A percentile compares a stretch with the other conserved stretches of the same genome.
Evolutionary conservation across 2,329 filamentous ascomycete genomes (phyloP).

Genomic region (Ceratocystis huliohia): DNA sequence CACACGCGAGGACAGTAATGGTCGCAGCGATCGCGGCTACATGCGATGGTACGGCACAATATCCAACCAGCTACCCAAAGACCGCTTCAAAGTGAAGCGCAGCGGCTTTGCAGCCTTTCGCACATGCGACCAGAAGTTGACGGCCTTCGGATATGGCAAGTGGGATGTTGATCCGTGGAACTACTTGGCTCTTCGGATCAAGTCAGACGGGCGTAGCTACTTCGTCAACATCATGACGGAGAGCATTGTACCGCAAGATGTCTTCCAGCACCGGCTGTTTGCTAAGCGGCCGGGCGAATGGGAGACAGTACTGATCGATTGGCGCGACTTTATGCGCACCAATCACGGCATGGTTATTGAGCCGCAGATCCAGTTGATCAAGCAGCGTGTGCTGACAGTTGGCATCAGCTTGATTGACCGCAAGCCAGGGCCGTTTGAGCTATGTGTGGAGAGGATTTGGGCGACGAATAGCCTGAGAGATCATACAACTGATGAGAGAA

Average conservation of each 20-base stretch:
- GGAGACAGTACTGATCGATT: constrained; percentile 89
- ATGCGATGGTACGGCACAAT: constrained; percentile 78
- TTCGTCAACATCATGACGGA: constrained; percentile 94
- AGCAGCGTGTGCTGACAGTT: constrained; percentile 71
- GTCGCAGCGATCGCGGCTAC: constrained; percentile 32
- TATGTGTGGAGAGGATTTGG: constrained; percentile 78
- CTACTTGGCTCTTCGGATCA: constrained; percentile 77
- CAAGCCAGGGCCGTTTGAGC: constrained; percentile 74
- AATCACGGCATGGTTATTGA: constrained; percentile 87
- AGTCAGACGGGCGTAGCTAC: constrained; percentile 83
- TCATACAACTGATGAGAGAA: constrained; percentile 14
- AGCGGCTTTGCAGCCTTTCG: constrained; percentile 85
- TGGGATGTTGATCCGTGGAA: constrained; percentile 86
- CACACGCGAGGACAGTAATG: neutral
- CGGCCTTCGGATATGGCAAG: constrained; percentile 70
- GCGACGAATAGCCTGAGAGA: constrained; percentile 53
- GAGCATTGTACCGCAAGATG: constrained; percentile 81
- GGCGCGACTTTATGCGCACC: constrained; percentile 87
- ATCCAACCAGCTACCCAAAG: constrained; percentile 66
- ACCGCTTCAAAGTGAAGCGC: constrained; percentile 60
- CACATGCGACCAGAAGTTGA: constrained; percentile 61
- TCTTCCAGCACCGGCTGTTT: constrained; percentile 88
- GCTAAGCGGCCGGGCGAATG: constrained; percentile 68
- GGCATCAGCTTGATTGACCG: constrained; percentile 84
- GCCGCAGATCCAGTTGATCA: constrained; percentile 79